Conservation (phyloP, 192 early-diverging fungal species). For the Geosiphon pyriformis region DNA sequence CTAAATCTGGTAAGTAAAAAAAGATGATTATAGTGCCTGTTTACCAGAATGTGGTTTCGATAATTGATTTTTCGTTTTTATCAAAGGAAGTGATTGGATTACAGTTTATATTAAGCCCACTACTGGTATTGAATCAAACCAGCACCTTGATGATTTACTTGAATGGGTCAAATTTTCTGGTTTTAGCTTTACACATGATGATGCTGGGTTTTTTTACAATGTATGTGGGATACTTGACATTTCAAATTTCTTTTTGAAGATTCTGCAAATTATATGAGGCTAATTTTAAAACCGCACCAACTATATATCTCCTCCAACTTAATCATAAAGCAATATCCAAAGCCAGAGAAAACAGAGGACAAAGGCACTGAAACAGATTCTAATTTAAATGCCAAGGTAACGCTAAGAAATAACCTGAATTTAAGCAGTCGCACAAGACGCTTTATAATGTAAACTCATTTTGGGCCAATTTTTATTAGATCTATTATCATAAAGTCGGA, state of each 20-base stretch:
- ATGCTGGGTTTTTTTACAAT: conserved; percentile 65
- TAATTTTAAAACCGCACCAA: too few relatives aligned
- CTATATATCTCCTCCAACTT: neutral
- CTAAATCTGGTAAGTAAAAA: conserved; percentile 46
- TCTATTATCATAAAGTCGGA: conserved; percentile 53
- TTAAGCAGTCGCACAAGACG: too few relatives aligned
- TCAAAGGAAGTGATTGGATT: conserved; percentile 54
- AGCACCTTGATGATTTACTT: conserved; percentile 34
- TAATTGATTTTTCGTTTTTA: too few relatives aligned
- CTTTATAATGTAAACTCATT: too few relatives aligned
- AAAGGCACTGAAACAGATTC: conserved; percentile 57
- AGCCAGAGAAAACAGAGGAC: conserved; percentile 34
- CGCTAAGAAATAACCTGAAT: too few relatives aligned
- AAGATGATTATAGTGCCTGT: too few relatives aligned
- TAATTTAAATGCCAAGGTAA: conserved; percentile 39
- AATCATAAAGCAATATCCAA: conserved; percentile 47
- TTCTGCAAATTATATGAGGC: too few relatives aligned
- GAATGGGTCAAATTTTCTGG: conserved; percentile 56
- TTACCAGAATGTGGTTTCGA: too few relatives aligned
- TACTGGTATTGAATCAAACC: conserved; percentile 27
- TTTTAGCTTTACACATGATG: conserved; percentile 59
- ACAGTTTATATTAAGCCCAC: conserved; percentile 45
- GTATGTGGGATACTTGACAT: too few relatives aligned
- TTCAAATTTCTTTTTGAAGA: too few relatives aligned
- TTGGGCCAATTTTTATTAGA: neutral